Conservation (phyloP, 2,329 filamentous ascomycete species). For the Trichothecium sympodiale region DNA sequence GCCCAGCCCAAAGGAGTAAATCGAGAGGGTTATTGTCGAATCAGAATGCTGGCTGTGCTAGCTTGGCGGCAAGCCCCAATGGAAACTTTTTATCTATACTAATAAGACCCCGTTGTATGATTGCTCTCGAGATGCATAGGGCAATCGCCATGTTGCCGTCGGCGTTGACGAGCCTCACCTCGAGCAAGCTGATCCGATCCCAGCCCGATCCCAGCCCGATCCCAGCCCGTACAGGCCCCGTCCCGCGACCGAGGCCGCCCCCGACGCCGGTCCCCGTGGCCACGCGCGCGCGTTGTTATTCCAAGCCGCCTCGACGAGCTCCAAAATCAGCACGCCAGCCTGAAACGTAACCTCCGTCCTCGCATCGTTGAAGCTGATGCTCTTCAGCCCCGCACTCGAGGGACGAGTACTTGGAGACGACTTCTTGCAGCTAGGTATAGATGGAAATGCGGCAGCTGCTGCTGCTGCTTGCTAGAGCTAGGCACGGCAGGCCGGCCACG, state of each 20-base stretch:
- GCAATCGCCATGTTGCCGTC: constrained; percentile 32
- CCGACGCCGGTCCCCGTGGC: neutral
- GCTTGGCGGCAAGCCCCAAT: too few species aligned
- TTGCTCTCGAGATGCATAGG: too few species aligned
- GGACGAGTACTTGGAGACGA: neutral
- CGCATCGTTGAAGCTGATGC: neutral
- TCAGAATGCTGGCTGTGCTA: too few species aligned
- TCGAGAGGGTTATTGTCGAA: too few species aligned
- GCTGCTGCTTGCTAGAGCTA: neutral
- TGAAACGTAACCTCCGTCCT: neutral
- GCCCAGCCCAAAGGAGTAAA: too few species aligned
- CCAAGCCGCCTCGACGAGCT: too few species aligned
- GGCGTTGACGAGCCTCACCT: constrained; percentile 25
- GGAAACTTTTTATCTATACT: too few species aligned
- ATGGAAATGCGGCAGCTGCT: neutral
- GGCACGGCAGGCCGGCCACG: neutral
- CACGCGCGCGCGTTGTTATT: neutral
- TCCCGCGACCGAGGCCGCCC: neutral
- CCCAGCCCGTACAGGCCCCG: constrained; percentile 3
- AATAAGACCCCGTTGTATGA: too few species aligned
- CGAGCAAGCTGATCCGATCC: too few species aligned
- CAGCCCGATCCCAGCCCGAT: constrained; percentile 1
- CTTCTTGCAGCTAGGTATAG: neutral
- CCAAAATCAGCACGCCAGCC: neutral
- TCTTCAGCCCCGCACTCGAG: neutral